These are phyloP conservation scores for Darksidea phi DNA, from an alignment of 495 filamentous ascomycete genomes.

Conservation along the genomic window DNA sequence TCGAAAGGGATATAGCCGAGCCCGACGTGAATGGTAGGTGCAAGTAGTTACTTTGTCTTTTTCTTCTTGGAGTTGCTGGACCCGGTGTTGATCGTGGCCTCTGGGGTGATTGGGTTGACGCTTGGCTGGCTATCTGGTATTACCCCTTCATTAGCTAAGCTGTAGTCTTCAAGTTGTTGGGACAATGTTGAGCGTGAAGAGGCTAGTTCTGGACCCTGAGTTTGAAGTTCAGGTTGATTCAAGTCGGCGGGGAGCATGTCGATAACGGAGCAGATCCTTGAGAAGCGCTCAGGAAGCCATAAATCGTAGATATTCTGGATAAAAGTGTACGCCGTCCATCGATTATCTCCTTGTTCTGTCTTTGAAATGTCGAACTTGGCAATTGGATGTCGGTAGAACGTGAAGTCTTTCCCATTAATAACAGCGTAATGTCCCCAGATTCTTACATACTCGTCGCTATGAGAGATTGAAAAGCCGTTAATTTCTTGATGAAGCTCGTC, in stretches of 20 bases:
- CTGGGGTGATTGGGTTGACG: no score
- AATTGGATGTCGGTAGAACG: conserved; percentile 40
- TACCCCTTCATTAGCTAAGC: no score
- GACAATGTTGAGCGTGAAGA: conserved; percentile 14
- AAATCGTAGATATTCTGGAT: conserved; percentile 25
- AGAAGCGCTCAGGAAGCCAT: conserved; percentile 8
- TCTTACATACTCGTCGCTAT: conserved; percentile 43
- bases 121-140: no score
- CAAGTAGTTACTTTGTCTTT: no score
- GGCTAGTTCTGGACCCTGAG: conserved; percentile 5
- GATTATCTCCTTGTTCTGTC: conserved; percentile 37
- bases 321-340: conserved; percentile 24
- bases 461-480: conserved; percentile 51
- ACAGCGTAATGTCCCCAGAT: conserved; percentile 35
- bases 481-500: conserved; percentile 46
- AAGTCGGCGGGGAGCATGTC: conserved; percentile 10
- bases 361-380: conserved; percentile 36
- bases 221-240: background rate
- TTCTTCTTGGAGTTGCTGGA: no score
- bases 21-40: no score
- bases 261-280: conserved; percentile 23
- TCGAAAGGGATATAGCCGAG: no score
- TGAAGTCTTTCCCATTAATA: conserved; percentile 8
- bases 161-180: conserved; percentile 5
- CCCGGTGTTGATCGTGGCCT: no score